These are phyloP conservation scores for Thelonectria olida DNA, from an alignment of 2,329 filamentous ascomycete genomes.

Conservation along the genomic window DNA sequence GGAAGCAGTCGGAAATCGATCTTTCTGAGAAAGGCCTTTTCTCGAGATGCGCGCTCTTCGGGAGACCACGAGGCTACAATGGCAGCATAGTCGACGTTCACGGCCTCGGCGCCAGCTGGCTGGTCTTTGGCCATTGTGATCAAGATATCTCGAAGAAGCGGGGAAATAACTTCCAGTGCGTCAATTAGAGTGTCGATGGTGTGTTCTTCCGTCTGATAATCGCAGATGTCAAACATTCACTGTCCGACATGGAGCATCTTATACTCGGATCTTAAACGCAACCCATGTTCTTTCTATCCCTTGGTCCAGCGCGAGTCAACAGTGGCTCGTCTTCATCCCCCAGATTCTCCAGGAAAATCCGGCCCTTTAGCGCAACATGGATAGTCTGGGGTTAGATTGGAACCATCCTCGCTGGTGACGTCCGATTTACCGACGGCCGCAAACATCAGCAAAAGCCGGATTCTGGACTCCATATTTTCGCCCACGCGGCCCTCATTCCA, in stretches of 20 bases:
- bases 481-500: background rate
- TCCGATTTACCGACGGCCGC: conserved; percentile 15
- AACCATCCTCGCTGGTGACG: too few species aligned
- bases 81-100: conserved; percentile 24
- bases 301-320: too few species aligned
- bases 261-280: conserved; percentile 16
- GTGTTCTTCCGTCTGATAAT: background rate
- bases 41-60: conserved; percentile 17
- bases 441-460: background rate
- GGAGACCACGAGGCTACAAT: conserved; percentile 31
- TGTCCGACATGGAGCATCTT: background rate
- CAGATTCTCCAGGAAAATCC: conserved; percentile 18
- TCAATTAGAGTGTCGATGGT: background rate
- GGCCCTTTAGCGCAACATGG: background rate
- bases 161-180: too few species aligned
- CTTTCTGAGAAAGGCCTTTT: conserved; percentile 22
- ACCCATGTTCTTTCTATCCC: background rate
- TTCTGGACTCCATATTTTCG: background rate
- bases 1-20: conserved; percentile 25
- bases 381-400: conserved; percentile 13
- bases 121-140: conserved; percentile 13
- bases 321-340: conserved; percentile 6
- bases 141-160: background rate
- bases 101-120: background rate
- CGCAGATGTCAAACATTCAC: background rate